Percentiles rank a stretch among this genome's conserved stretches.
phyloP scores from a whole-genome alignment of 805 yeast genomes.

The Wickerhamomyces ciferrii region DNA sequence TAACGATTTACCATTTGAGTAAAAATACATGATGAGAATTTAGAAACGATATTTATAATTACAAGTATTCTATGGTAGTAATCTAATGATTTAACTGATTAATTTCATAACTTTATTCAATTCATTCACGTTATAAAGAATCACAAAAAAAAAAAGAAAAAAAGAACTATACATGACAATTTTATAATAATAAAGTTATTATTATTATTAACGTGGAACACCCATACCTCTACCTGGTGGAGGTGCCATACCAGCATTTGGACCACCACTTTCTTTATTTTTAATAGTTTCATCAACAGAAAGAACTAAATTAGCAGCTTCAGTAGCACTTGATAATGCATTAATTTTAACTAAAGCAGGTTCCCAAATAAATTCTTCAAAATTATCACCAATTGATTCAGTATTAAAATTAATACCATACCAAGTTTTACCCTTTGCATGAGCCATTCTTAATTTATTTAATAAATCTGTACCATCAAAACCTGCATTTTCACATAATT shows the following conservation, averaged over 20 bases:
- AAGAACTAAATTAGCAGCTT: slow-evolving; percentile 88
- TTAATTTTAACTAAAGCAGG: slow-evolving; percentile 92
- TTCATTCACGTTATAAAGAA: too few relatives aligned
- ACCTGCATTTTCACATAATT: slow-evolving; percentile 98
- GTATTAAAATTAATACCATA: slow-evolving; percentile 87
- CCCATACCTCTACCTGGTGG: slow-evolving; percentile 69
- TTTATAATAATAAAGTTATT: too few relatives aligned
- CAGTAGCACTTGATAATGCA: slow-evolving; percentile 94
- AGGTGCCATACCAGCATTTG: slow-evolving; percentile 42
- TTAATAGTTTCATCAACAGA: slow-evolving; percentile 95
- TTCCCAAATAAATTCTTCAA: slow-evolving; percentile 92
- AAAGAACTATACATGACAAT: not conserved
- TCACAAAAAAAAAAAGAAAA: too few relatives aligned
- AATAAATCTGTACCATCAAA: slow-evolving; percentile 94
- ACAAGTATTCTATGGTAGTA: too few relatives aligned
- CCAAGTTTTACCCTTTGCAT: slow-evolving; percentile 90
- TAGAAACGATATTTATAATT: too few relatives aligned
- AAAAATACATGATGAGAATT: too few relatives aligned
- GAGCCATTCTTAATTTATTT: slow-evolving; percentile 87
- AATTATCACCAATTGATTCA: slow-evolving; percentile 79
- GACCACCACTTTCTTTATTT: slow-evolving; percentile 58
- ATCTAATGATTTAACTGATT: too few relatives aligned
- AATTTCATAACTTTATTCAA: too few relatives aligned
- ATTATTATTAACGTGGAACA: slow-evolving; percentile 38
- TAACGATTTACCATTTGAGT: too few relatives aligned